Base-by-base conservation (phyloP, 2,329 filamentous ascomycete genomes). In the Colletotrichum incanum region DNA sequence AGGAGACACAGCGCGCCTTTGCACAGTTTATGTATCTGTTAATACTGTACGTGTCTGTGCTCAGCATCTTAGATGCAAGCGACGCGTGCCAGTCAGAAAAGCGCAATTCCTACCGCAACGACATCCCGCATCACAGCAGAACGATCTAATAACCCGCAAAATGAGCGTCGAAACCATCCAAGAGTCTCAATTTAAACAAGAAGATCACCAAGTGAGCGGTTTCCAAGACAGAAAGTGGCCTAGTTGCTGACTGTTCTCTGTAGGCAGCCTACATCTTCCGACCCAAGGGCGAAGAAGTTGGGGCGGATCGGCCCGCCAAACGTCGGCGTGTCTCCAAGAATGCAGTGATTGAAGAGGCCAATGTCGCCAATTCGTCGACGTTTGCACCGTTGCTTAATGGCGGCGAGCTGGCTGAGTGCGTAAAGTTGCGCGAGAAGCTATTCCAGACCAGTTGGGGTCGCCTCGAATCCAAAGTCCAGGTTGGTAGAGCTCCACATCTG, bases 261-360 rank as follows among this genome's bases (percentile, higher is more conserved):
- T 77, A 93, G 90, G 86, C 87, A 58, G 89, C 90, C 67, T 93
- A 91, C 79, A 82, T 93, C 74, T 93, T 92, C 79, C 85, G 87
- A 71, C 87, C 90, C 70, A 80, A 85, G 55, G 81, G 84, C 39
- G 81, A 78, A 63, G 74, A 78, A 54, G 76, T 75, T 60, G 75
- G 70, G 20, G 67, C 78, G 45, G 78, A 80, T 54, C 78, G 88
- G 49, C 87, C 90, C 37, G 78, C 86, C 45, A 93, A 93, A 79
- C 85, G 87, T 69, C 86, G 90, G 66, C 90, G 87, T 77, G 82
- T 89, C 9, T 84, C 84, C 0, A 86, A 84, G 65, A 83, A 83
- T 64, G 73, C 78, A 31, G 55, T 65, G 8, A 69, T 12, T 41
- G 67, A 56, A 72, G 62, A 71, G 39, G n/a, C 61, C 49, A 50